phyloP scores from a whole-genome alignment of 1,139 yeast species.

The Sugiyamaella pinicola region DNA sequence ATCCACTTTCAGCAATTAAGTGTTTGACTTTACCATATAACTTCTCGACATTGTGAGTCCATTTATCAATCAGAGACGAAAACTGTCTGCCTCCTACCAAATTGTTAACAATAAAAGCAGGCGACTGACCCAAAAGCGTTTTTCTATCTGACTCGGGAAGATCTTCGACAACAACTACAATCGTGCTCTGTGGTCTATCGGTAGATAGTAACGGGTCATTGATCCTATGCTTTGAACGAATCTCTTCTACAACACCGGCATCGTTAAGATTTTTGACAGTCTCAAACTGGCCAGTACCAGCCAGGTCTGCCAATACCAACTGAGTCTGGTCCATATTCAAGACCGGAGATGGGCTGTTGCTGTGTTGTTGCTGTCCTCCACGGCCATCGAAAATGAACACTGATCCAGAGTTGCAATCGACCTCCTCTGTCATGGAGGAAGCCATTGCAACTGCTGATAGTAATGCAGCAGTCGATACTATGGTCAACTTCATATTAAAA shows the following conservation, averaged over 20 bases:
- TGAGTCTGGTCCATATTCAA: conserved; percentile 31
- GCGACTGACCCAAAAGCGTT: conserved; percentile 23
- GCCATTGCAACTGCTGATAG: conserved; percentile 1
- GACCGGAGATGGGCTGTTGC: neutral
- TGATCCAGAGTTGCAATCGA: conserved; percentile 11
- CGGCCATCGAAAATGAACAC: conserved; percentile 11
- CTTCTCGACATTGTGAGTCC: conserved; percentile 27
- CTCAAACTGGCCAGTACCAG: conserved; percentile 31
- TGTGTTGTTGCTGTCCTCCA: neutral
- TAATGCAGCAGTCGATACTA: neutral
- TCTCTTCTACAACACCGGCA: conserved; percentile 18
- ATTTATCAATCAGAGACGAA: conserved; percentile 24
- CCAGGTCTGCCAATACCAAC: conserved; percentile 35
- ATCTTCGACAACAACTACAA: conserved; percentile 31
- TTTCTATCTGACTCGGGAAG: conserved; percentile 24
- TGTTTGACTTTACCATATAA: conserved; percentile 28
- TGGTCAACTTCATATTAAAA: conserved; percentile 8
- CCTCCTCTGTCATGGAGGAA: neutral
- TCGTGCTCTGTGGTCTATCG: conserved; percentile 21
- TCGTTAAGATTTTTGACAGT: conserved; percentile 26
- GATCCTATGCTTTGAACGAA: conserved; percentile 15
- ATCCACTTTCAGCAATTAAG: conserved; percentile 27
- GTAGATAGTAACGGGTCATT: conserved; percentile 17
- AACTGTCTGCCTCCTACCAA: conserved; percentile 28
- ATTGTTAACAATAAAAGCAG: conserved; percentile 31